A percentile compares a stretch with the other conserved stretches of the same genome.
phyloP scores from a whole-genome alignment of 1,139 yeast genomes.

The Wickerhamomyces sp. region DNA sequence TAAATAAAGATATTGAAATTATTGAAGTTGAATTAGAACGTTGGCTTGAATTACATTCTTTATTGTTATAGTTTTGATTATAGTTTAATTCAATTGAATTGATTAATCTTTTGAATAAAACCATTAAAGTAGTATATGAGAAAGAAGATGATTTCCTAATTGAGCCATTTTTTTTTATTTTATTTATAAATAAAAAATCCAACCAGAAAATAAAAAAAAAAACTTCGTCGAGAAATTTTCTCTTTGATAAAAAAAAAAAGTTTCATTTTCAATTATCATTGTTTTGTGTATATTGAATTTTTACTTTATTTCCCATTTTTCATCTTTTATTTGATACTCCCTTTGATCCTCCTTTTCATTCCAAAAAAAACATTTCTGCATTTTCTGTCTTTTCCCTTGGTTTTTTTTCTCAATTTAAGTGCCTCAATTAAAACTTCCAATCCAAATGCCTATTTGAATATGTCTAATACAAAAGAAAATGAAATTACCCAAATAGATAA shows the following conservation, averaged over 20 bases:
- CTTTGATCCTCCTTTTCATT: too few relatives aligned
- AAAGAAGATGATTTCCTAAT: neutral
- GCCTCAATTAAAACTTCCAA: neutral
- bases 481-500: neutral
- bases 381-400: neutral
- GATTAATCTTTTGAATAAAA: too few relatives aligned
- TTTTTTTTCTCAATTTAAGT: too few relatives aligned
- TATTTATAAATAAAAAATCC: too few relatives aligned
- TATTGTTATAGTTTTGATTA: neutral
- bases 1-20: neutral
- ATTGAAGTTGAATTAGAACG: neutral
- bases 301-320: too few relatives aligned
- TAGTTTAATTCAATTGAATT: too few relatives aligned
- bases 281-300: too few relatives aligned
- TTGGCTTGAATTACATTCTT: neutral
- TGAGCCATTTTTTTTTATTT: neutral
- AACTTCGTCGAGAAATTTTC: neutral
- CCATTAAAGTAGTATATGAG: too few relatives aligned
- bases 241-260: neutral
- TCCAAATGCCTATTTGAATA: neutral
- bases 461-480: neutral
- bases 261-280: too few relatives aligned
- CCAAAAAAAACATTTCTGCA: neutral
- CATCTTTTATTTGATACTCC: too few relatives aligned
- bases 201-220: too few relatives aligned